Evolutionary conservation across 164 flowering plant genomes (phyloP), one percentile per base, ranked within the genome.

Genomic region (Piper longum): DNA sequence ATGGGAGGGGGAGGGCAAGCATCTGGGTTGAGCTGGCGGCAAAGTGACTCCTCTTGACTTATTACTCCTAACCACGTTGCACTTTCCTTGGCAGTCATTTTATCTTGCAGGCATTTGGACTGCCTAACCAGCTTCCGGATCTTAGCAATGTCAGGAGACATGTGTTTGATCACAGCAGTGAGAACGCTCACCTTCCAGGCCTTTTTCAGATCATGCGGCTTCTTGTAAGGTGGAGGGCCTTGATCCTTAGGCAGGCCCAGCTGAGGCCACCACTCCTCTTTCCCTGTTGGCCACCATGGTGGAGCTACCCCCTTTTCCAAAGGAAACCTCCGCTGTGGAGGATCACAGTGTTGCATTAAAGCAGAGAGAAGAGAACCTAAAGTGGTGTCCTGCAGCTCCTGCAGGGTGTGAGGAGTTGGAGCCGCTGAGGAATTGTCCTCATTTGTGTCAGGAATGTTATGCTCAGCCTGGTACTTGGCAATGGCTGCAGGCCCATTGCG

Each of bases 311-410:
- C 91, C 69, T 83, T 82, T 73, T 81, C 87, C 73, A 84, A 62
- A 0, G 87, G 92, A 62, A 80, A 86, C 54, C 83, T 77, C 76
- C 92, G 70, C 75, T 86, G 92, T 0, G 92, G 92, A 0, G 89
- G 89, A 51, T 86, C 86, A 70, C 92, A 84, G 73, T 86, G 91
- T 73, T 83, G 91, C 91, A 85, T 85, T 51, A 86, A 70, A 42
- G 91, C 85, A 0, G 91, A 86, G 41, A 86, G 58, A 13, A 86
- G 82, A 0, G 89, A 86, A 1, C 92, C 89, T 17, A 86, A 82
- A 1, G 92, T 86, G 2, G 92, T 80, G 67, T 86, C 92, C 56
- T 86, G 87, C 14, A 86, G 82, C 68, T 86, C 92, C 57, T 79
- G 86, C 75, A 84, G 61, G 17, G 84, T 75, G 57, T 82, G 82